Percentiles rank a stretch among this genome's conserved stretches.
Conservation (phyloP, 2,329 filamentous ascomycete genomes). For the Teratosphaeria nubilosa region DNA sequence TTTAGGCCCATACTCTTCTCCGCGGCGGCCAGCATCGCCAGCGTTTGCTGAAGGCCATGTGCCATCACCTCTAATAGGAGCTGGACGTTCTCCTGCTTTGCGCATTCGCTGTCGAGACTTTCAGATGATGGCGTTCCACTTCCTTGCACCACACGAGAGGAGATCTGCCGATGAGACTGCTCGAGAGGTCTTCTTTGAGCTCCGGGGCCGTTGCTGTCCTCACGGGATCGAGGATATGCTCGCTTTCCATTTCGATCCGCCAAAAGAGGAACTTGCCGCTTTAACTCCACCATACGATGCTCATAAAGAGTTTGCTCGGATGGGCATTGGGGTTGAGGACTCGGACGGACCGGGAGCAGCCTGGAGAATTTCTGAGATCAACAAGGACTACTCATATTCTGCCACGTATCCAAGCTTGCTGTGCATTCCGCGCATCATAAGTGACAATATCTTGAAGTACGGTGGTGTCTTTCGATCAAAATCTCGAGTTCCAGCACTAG, state of each 20-base stretch:
- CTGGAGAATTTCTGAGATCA: conserved; percentile 87
- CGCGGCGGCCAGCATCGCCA: conserved; percentile 14
- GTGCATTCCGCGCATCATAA: conserved; percentile 77
- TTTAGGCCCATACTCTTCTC: conserved; percentile 14
- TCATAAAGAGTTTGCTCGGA: conserved; percentile 71
- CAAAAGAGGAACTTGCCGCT: conserved; percentile 51
- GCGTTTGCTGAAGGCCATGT: conserved; percentile 22
- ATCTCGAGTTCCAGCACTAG: conserved; percentile 75
- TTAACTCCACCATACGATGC: conserved; percentile 83
- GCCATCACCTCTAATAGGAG: conserved; percentile 25
- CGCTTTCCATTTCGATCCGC: conserved; percentile 75
- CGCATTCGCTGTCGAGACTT: conserved; percentile 88
- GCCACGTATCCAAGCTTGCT: conserved; percentile 83
- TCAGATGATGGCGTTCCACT: conserved; percentile 85
- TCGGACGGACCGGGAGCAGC: conserved; percentile 48
- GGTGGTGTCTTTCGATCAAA: conserved; percentile 82
- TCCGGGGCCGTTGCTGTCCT: conserved; percentile 68
- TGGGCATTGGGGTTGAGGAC: conserved; percentile 78
- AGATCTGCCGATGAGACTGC: conserved; percentile 37
- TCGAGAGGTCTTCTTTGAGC: conserved; percentile 77
- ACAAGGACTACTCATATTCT: conserved; percentile 81
- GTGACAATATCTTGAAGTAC: conserved; percentile 95
- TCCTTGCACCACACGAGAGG: conserved; percentile 51
- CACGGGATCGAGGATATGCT: conserved; percentile 80
- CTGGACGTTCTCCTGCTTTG: conserved; percentile 62